phyloP scores from a whole-genome alignment of 495 filamentous ascomycete species.

The Amniculicola lignicola region DNA sequence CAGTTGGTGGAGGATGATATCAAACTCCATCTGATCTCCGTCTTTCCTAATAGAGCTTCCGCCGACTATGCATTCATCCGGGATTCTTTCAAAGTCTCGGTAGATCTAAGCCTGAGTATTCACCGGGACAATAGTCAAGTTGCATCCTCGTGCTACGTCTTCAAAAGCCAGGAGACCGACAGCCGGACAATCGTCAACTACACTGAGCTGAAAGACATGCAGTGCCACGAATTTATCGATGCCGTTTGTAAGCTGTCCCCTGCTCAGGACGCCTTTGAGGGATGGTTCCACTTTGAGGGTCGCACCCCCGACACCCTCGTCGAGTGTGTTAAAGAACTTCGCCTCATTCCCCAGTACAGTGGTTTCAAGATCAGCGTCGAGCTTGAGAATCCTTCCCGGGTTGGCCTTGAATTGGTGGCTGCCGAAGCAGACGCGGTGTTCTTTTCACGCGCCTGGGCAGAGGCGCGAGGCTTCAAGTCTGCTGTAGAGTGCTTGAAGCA shows the following conservation, averaged over 20 bases:
- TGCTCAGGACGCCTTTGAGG: constrained; percentile 17
- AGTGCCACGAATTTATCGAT: constrained; percentile 51
- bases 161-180: constrained; percentile 56
- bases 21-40: constrained; percentile 44
- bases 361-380: constrained; percentile 61
- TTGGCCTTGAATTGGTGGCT: constrained; percentile 59
- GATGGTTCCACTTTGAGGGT: constrained; percentile 75
- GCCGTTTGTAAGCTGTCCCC: constrained; percentile 37
- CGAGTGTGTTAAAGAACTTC: constrained; percentile 59
- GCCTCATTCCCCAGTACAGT: constrained; percentile 42
- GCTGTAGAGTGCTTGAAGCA: constrained; percentile 54
- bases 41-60: constrained; percentile 48
- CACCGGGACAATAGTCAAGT: constrained; percentile 55
- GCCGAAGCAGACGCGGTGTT: constrained; percentile 65
- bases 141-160: constrained; percentile 68
- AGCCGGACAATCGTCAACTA: constrained; percentile 70
- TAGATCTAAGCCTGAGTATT: constrained; percentile 53
- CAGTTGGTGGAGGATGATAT: constrained; percentile 48
- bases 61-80: constrained; percentile 43
- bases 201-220: constrained; percentile 66
- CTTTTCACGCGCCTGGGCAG: constrained; percentile 68
- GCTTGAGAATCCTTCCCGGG: constrained; percentile 63
- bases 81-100: constrained; percentile 48
- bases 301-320: constrained; percentile 62
- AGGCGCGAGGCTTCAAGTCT: constrained; percentile 53